Conservation (phyloP, 2,329 filamentous ascomycete genomes). For the Colletotrichum nymphaeae region DNA sequence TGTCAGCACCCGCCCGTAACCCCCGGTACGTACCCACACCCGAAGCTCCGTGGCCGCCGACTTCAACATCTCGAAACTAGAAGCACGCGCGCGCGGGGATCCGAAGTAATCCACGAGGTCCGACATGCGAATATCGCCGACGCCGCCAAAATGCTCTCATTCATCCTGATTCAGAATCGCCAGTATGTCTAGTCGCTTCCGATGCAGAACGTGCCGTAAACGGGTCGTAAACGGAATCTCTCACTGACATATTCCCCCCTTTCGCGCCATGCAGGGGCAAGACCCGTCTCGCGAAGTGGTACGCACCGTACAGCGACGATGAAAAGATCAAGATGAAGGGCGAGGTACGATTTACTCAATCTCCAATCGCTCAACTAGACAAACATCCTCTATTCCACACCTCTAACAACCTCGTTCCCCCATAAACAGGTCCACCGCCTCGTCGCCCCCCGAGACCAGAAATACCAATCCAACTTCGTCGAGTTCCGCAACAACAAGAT, state of each 20-base stretch:
- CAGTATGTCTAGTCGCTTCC: conserved; percentile 62
- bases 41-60: conserved; percentile 31
- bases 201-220: not conserved
- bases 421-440: conserved; percentile 85
- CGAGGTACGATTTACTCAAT: conserved; percentile 68
- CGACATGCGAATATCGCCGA: conserved; percentile 24
- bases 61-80: conserved; percentile 29
- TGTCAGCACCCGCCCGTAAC: not conserved
- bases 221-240: conserved; percentile 7
- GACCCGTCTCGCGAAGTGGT: conserved; percentile 98
- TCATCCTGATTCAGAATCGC: conserved; percentile 86
- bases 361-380: no score
- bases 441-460: conserved; percentile 96
- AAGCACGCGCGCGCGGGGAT: conserved; percentile 8
- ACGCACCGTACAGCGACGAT: conserved; percentile 97
- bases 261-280: conserved; percentile 77
- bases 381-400: no score
- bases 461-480: conserved; percentile 99
- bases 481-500: conserved; percentile 96
- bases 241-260: conserved; percentile 10
- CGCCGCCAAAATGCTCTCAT: conserved; percentile 70
- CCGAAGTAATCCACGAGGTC: not conserved
- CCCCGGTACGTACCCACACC: conserved; percentile 21
- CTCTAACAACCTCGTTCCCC: no score
- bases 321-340: conserved; percentile 99